A percentile compares a stretch with the other conserved stretches of the same genome.
Conservation (phyloP, 345 rosid genomes). For the Theobroma cacao region DNA sequence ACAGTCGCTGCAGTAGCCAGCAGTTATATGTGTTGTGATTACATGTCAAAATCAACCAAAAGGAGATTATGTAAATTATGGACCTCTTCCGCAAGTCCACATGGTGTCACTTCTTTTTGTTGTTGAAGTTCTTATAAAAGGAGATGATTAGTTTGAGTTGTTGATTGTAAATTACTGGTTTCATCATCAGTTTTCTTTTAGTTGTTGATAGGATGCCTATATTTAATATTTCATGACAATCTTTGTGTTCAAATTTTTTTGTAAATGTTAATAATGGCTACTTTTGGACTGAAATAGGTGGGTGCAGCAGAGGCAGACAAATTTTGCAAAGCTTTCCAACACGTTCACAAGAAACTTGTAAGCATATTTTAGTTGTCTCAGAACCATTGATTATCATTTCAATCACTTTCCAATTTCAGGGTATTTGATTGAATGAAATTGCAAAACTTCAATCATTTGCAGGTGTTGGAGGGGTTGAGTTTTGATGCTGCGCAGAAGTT, state of each 20-base stretch:
- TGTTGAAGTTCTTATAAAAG: background rate
- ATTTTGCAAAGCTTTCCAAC: conserved; percentile 72
- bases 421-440: conserved; percentile 5
- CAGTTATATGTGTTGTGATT: background rate
- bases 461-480: conserved; percentile 71
- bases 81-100: background rate
- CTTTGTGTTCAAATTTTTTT: background rate
- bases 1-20: background rate
- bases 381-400: background rate
- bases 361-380: conserved; percentile 9
- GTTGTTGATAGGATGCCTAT: background rate
- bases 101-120: background rate
- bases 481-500: conserved; percentile 54
- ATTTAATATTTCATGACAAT: background rate
- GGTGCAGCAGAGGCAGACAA: conserved; percentile 68
- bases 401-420: background rate
- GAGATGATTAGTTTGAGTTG: background rate
- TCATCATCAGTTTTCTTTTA: background rate
- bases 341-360: conserved; percentile 80
- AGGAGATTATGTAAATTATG: background rate
- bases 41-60: background rate
- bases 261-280: background rate
- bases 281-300: conserved; percentile 36
- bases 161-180: background rate
- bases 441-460: conserved; percentile 1